These are phyloP conservation scores for Salix viminalis DNA, from an alignment of 345 rosid genomes.

Conservation along the genomic window DNA sequence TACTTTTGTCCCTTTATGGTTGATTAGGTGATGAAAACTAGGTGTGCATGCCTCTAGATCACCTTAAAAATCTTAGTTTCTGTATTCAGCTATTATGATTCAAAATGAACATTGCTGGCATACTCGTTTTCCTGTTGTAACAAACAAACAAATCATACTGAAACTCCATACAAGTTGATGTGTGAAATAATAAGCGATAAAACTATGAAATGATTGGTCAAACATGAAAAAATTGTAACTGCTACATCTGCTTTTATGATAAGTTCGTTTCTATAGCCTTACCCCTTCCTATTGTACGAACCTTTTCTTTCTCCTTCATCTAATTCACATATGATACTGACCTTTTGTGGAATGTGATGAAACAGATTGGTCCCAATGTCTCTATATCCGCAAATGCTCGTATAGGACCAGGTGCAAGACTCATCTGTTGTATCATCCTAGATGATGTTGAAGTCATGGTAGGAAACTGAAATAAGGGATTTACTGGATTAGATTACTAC, in stretches of 20 bases:
- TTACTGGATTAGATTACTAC: background rate
- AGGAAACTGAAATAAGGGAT: background rate
- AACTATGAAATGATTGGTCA: background rate
- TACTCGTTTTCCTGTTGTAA: background rate
- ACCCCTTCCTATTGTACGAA: background rate
- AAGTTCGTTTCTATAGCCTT: background rate
- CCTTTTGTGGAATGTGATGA: background rate
- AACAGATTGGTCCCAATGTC: conserved; percentile 36
- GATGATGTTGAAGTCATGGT: conserved; percentile 31
- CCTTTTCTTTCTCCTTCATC: background rate
- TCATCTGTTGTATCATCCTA: conserved; percentile 26
- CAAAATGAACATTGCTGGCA: background rate
- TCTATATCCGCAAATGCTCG: conserved; percentile 31
- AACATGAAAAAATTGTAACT: background rate
- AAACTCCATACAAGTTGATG: background rate
- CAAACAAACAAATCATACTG: background rate
- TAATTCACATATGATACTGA: background rate
- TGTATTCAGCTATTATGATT: background rate
- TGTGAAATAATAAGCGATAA: background rate
- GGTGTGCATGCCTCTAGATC: background rate
- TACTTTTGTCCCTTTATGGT: background rate
- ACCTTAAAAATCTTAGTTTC: background rate
- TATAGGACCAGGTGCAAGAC: conserved; percentile 31
- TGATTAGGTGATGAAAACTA: background rate
- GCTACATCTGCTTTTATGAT: background rate